Evolutionary conservation across 352 stramenopile species (phyloP).

Genomic region (Phytophthora idaei): DNA sequence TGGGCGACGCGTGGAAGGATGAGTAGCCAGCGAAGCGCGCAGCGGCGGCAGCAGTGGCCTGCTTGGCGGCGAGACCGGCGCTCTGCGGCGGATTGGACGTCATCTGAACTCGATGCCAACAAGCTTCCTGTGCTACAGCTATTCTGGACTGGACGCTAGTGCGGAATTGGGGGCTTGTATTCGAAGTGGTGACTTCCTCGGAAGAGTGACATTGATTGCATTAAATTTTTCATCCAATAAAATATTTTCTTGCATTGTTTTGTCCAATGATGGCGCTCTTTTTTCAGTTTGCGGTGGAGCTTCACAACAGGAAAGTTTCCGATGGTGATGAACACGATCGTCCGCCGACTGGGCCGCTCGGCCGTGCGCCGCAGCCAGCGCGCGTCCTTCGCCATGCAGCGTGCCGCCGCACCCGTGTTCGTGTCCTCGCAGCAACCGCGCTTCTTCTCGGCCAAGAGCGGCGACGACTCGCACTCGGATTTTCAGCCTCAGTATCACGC

Average conservation of each 20-base stretch:
- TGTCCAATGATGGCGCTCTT: conserved; percentile 1
- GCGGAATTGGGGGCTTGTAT: conserved; percentile 9
- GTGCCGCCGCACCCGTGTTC: background rate
- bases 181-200: background rate
- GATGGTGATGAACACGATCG: conserved; percentile 43
- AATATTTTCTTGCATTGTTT: background rate
- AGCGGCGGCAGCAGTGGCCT: conserved; percentile 41
- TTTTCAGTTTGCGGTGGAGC: background rate
- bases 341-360: conserved; percentile 41
- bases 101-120: conserved; percentile 24
- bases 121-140: background rate
- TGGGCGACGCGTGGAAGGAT: conserved; percentile 61
- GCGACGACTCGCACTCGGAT: conserved; percentile 85
- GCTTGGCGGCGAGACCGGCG: conserved; percentile 36
- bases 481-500: conserved; percentile 90
- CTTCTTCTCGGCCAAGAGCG: conserved; percentile 51
- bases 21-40: conserved; percentile 69
- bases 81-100: conserved; percentile 39
- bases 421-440: conserved; percentile 9
- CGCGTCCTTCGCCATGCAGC: conserved; percentile 2
- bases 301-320: conserved; percentile 17
- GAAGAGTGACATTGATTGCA: conserved; percentile 8
- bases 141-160: conserved; percentile 1
- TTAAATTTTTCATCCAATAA: background rate
- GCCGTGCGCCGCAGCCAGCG: conserved; percentile 36